Evolutionary conservation across 805 yeast genomes (phyloP), one percentile per base, ranked within the genome.

Genomic region (Crinitomyces ghanaensis): DNA sequence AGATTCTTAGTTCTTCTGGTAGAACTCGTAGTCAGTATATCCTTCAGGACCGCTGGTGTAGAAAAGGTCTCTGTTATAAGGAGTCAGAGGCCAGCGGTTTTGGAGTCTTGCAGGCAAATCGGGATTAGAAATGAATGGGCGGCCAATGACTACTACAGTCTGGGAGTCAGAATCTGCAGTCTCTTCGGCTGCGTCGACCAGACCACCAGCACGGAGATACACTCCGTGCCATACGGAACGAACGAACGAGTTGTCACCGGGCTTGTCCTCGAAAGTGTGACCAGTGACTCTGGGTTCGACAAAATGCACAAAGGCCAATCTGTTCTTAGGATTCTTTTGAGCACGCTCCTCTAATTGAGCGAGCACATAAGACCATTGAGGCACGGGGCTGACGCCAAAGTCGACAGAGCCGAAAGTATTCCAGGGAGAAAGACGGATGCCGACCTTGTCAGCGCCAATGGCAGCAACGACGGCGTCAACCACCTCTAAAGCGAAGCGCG

Each of bases 41-140:
- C 40, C 40, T 6, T 22, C 30, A n/a, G 33, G 20, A 12, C 24
- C 30, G 7, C 18, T 13, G 9, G 28, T 22, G 26, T 72, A 74
- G 54, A 74, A 73, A 6, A 68, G 60, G 12, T 43, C 38, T 46
- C 77, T 61, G 47, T 71, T 60, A 45, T 72, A 73, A 20, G 52
- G 41, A 37, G 56, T 59, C 37, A 70, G 49, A 28, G 62, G 60
- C 23, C 49, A 33, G 19, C 63, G 63, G 20, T 64, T 51, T 38
- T 58, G 51, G 26, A 72, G 35, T 39, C 73, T 56, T 11, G 53
- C 45, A 14, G 62, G 65, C 20, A 74, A 46, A 46, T 74, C 79
- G 2, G 79, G 77, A 53, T 72, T 73, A 19, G 74, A 51, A 32
- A 68, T 63, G 50, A 62, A 71, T 36, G 51, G 56, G 40, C 77